Conservation (phyloP, 129 eudicot genomes). For the Escallonia herrerae region DNA sequence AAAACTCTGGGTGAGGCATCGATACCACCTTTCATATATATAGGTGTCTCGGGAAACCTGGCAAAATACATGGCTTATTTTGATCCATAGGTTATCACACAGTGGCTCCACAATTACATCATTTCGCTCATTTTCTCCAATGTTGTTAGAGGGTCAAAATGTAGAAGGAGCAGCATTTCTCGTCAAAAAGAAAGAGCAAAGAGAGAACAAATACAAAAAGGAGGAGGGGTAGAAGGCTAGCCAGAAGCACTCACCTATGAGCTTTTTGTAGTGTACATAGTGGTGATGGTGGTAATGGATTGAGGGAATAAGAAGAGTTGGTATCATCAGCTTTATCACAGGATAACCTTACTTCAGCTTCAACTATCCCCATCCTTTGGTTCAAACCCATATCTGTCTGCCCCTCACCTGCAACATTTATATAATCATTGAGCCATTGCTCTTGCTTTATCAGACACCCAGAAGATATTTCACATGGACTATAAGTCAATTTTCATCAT, state of each 20-base stretch:
- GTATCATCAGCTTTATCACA: conserved; percentile 34
- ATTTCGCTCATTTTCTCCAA: conserved; percentile 5
- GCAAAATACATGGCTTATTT: too few relatives aligned
- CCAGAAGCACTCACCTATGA: conserved; percentile 42
- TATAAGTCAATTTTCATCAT: conserved; percentile 7
- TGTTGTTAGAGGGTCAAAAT: conserved; percentile 26
- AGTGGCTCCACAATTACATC: too few relatives aligned
- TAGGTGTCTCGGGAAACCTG: too few relatives aligned
- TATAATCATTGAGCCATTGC: conserved; percentile 16
- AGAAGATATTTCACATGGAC: conserved; percentile 7
- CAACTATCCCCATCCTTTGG: conserved; percentile 24
- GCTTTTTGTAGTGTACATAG: conserved; percentile 40
- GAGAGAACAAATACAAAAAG: conserved; percentile 20
- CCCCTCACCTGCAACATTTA: conserved; percentile 33
- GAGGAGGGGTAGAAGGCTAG: conserved; percentile 1
- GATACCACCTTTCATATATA: too few relatives aligned
- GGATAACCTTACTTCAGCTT: conserved; percentile 23
- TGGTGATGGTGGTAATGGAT: conserved; percentile 22
- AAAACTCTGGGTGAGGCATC: too few relatives aligned
- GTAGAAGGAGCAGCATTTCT: neutral
- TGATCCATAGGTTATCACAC: too few relatives aligned
- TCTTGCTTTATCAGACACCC: conserved; percentile 18
- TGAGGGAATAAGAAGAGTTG: conserved; percentile 31
- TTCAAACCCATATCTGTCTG: conserved; percentile 30
- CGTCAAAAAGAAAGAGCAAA: conserved; percentile 6